Base-by-base conservation (phyloP, 2,329 filamentous ascomycete genomes). In the Immersiporthe knoxdaviesiana region DNA sequence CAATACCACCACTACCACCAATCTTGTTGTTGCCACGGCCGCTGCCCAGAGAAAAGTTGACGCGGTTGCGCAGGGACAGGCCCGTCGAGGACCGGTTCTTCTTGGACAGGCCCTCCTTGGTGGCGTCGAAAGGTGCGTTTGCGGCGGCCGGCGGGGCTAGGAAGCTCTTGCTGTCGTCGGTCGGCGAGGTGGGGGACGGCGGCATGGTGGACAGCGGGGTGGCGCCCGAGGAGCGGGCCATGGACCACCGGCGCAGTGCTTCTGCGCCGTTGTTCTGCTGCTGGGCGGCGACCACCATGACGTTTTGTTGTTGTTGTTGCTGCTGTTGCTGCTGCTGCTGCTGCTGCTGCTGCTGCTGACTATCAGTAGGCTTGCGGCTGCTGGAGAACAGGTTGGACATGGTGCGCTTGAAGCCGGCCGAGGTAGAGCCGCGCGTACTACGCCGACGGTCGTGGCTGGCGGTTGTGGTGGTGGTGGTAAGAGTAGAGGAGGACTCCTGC, bases 21-120 rank as follows among this genome's bases (percentile, higher is more conserved):
- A 16, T 47, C 44, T 72, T 72, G 61, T 74, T 72, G 65, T 74
- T 72, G 72, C 58, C 71, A 27, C 56, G 64, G 67, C 70, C 75
- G 69, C 68, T 77, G 52, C 75, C 73, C 16, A 68, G 78, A 63
- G 79, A 80, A 69, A 87, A 86, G 72, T 84, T 84, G 65, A 86
- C 81, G 21, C 81, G 82, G 27, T 81, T 80, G 56, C 84, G 83
- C 2, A 88, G 72, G 11, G 78, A 81, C 30, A 88, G 75, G 32
- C 84, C 85, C 6, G 86, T 88, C 2, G 81, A 80, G 6, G 84
- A 81, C 21, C 85, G 83, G 68, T 80, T 80, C 77, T 87, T 89
- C 74, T 83, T 84, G n/a, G 76, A 74, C 30, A 82, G 72, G 63
- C 86, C 85, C 70, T 85, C 84, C 3, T 79, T 78, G 2, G 81